Evolutionary conservation across 495 filamentous ascomycete genomes (phyloP).

Genomic region (Clohesyomyces aquaticus): DNA sequence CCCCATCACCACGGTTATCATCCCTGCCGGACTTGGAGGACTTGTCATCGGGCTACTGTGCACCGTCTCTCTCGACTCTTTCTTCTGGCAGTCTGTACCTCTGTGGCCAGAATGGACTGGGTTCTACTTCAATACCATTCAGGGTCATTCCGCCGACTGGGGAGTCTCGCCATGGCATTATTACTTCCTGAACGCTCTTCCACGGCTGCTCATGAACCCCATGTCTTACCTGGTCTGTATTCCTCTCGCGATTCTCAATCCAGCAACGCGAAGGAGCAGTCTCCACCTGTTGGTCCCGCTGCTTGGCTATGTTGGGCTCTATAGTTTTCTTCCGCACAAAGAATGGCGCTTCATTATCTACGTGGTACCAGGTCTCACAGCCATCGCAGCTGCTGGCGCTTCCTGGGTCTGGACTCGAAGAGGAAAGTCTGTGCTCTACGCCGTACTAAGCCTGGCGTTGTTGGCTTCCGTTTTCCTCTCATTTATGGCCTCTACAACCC

Average conservation of each 20-base stretch:
- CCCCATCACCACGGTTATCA: slow-evolving; percentile 58
- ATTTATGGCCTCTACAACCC: slow-evolving; percentile 61
- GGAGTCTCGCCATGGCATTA: slow-evolving; percentile 81
- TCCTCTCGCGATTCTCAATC: slow-evolving; percentile 63
- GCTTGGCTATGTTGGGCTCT: slow-evolving; percentile 73
- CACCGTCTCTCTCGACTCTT: slow-evolving; percentile 79
- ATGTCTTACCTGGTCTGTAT: slow-evolving; percentile 64
- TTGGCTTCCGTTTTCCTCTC: slow-evolving; percentile 61
- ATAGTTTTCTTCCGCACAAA: slow-evolving; percentile 89
- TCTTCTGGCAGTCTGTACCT: slow-evolving; percentile 81
- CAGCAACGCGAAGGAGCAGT: slow-evolving; percentile 53
- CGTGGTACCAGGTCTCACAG: slow-evolving; percentile 77
- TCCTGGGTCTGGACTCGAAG: slow-evolving; percentile 73
- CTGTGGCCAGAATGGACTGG: slow-evolving; percentile 90
- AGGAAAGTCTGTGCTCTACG: slow-evolving; percentile 60
- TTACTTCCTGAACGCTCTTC: slow-evolving; percentile 81
- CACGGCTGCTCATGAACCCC: slow-evolving; percentile 83
- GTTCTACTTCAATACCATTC: slow-evolving; percentile 89
- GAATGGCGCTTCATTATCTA: slow-evolving; percentile 97
- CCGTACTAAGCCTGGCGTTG: slow-evolving; percentile 60
- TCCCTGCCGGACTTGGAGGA: slow-evolving; percentile 70
- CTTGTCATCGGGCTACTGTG: slow-evolving; percentile 62
- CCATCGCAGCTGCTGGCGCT: slow-evolving; percentile 73
- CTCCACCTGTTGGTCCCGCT: slow-evolving; percentile 65
- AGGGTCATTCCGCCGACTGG: slow-evolving; percentile 78